Base-by-base conservation (phyloP, 2,329 filamentous ascomycete species). In the Malbranchea zuffiana region DNA sequence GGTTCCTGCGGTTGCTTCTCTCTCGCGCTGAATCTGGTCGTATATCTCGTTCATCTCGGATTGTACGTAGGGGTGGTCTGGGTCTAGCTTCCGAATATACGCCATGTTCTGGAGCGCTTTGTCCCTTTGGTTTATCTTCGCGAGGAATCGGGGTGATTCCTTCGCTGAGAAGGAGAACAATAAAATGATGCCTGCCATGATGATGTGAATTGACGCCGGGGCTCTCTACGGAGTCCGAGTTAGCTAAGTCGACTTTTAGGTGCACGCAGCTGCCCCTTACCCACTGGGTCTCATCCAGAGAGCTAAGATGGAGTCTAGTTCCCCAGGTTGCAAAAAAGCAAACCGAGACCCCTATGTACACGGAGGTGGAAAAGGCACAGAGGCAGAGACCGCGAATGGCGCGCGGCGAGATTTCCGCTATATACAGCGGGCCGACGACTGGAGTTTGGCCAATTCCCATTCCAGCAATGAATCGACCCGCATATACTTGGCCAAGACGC, bases 321-420 rank as follows among this genome's bases (percentile, higher is more conserved):
- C 76, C 76, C 52, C 78, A 80, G 55, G 78, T 81, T 41, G 79
- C 74, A 50, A 85, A 87, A 61, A 86, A 88, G 6, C 79, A 80
- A 11, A 87, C 66, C 49, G 87, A 80, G 43, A 86, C 83, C 16
- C 81, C 82, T 36, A 82, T 59, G 51, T 87, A 87, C 15, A 87
- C 82, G 33, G 80, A 68, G 1, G 76, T 77, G 0, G 76, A 74
- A 53, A 82, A 82, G 17, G 78, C 68, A 50, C 75, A 78, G 1
- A 81, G 83, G 52, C 80, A 85, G 15, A 87, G 71, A 46, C 82
- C 80, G 37, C 80, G 73, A 41, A 83, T 67, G 1, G 75, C 71
- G 2, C 76, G 73, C 0, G 80, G 80, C 0, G 80, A 72, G 25
- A 82, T 76, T 57, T 85, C 80, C 3, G 79, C 77, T 18, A 85